phyloP scores from a whole-genome alignment of 257 asterid species.

The Leptodermis oblonga region DNA sequence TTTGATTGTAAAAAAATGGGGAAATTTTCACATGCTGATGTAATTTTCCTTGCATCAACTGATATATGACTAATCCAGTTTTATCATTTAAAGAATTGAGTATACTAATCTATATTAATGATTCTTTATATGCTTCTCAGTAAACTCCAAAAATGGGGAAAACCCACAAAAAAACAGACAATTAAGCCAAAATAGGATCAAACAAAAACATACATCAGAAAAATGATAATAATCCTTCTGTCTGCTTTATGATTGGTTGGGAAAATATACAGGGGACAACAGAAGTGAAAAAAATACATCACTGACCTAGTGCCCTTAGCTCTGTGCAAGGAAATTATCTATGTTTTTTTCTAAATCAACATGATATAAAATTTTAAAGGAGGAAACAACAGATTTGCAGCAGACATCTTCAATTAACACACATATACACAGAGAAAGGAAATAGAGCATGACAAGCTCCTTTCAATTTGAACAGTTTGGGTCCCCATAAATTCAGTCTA shows the following conservation, averaged over 20 bases:
- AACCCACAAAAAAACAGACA: conserved; percentile 7
- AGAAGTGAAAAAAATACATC: background rate
- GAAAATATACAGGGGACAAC: no score
- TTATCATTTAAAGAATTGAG: background rate
- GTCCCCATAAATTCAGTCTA: no score
- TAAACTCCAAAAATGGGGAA: conserved; percentile 4
- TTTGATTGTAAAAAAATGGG: background rate
- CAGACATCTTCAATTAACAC: background rate
- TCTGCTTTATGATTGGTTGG: background rate
- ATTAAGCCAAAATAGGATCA: conserved; percentile 7
- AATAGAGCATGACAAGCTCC: no score
- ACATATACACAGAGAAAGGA: background rate
- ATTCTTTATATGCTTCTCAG: background rate
- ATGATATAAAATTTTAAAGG: background rate
- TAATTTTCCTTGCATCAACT: background rate
- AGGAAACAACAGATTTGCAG: background rate
- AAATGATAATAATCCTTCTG: conserved; percentile 9
- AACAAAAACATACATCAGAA: conserved; percentile 9
- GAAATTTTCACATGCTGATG: conserved; percentile 4
- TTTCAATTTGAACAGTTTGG: conserved; percentile 8
- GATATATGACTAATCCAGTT: background rate
- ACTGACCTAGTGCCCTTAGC: background rate
- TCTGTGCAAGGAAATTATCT: background rate
- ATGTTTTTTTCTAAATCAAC: no score
- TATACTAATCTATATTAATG: background rate